Base-by-base conservation (phyloP, 306 rosid species). In the Citrullus colocynthis region DNA sequence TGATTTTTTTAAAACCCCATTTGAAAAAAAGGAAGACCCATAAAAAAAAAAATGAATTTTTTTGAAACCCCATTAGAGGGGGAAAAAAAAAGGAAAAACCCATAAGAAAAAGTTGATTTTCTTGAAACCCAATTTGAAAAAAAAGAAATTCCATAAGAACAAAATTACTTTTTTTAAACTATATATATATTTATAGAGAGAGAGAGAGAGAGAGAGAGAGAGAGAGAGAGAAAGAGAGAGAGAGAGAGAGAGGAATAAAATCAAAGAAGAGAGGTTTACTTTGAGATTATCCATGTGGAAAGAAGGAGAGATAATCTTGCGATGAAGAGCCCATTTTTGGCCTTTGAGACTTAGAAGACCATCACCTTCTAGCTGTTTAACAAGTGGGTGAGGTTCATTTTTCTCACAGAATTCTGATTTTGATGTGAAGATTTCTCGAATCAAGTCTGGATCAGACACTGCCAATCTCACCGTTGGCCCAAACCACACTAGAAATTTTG, bases 251-350 rank as follows among this genome's bases (percentile, higher is more conserved):
- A 28, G 16, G 75, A 45, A 18, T 17, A 21, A 63, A 13, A 75
- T 17, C 20, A 24, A 58, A 61, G 14, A 61, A 61, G 39, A 16
- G 12, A 63, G 5, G 2, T 15, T 59, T 83, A 96, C 99, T 82
- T 87, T 96, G 86, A 96, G 97, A 85, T 96, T 96, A 78, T 96
- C 98, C 98, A 96, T 88, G 87, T 96, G 98, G 79, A 96, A 96
- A 59, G 99, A 91, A 54, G 99, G 99, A 78, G 93, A 81, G 78
- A 96, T 96, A 81, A 93, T 88, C 78, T 80, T 93, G 7, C 99
- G 57, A 62, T 96, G 99, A 87, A 83, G 97, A 79, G 96, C 96
- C 99, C 99, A 96, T 85, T 96, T 96, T 73, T 89, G 87, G 60
- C 99, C 99, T 72, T 93, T 96, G 75, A 96, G 98, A 84, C 96